Conservation (phyloP, 306 rosid genomes). For the Sicyos edulis region DNA sequence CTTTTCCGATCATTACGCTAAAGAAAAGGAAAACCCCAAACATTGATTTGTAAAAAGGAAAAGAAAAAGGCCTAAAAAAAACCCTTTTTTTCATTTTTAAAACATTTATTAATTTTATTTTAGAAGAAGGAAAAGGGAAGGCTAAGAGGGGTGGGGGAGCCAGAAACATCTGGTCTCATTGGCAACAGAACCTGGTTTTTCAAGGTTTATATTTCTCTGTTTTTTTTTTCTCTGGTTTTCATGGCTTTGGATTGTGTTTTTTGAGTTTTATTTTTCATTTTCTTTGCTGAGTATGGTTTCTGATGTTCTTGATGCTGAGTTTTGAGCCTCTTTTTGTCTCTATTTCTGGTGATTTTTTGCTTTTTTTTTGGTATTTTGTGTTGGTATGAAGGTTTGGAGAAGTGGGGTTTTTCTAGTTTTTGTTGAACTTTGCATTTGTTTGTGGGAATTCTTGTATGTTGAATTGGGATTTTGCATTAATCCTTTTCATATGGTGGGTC, state of each 20-base stretch:
- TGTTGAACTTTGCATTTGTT: neutral
- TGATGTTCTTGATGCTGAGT: neutral
- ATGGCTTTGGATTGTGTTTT: conserved; percentile 18
- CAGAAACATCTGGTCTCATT: conserved; percentile 68
- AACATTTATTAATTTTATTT: neutral
- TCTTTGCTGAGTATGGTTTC: conserved; percentile 14
- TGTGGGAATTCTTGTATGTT: neutral
- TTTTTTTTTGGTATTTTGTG: neutral
- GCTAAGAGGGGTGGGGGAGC: conserved; percentile 19
- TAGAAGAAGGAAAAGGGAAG: neutral
- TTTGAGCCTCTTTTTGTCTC: too few species aligned
- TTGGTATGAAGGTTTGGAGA: neutral
- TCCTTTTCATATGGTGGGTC: conserved; percentile 3
- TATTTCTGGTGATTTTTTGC: too few species aligned
- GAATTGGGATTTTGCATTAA: neutral
- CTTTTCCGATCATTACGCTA: conserved; percentile 22
- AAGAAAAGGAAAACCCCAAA: conserved; percentile 32
- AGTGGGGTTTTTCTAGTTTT: neutral
- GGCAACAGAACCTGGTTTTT: conserved; percentile 27
- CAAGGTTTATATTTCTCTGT: conserved; percentile 26
- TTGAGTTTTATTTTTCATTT: conserved; percentile 21
- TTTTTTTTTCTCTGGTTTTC: neutral
- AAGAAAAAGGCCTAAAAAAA: neutral
- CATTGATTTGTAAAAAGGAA: conserved; percentile 25
- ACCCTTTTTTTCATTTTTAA: neutral